Percentiles rank a stretch among this genome's conserved stretches.
Conservation (phyloP, 2,329 filamentous ascomycete species). For the Xylaria sp. region DNA sequence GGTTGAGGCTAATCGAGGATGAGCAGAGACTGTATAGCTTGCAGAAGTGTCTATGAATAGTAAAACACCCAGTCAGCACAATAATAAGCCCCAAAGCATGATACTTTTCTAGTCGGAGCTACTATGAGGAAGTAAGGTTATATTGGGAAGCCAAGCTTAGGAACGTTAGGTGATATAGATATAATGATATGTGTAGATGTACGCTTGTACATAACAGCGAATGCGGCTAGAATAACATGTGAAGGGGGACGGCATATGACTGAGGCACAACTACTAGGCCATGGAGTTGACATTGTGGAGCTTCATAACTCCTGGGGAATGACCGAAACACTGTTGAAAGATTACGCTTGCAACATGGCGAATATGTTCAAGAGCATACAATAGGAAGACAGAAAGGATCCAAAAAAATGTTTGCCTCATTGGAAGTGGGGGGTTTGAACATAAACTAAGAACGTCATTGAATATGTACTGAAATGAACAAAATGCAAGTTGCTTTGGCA, state of each 20-base stretch:
- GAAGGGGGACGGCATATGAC: background rate
- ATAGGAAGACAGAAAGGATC: background rate
- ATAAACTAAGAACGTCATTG: background rate
- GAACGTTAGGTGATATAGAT: background rate
- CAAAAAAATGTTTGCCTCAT: background rate
- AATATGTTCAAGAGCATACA: background rate
- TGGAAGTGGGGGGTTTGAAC: background rate
- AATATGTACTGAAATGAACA: background rate
- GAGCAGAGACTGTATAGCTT: constrained; percentile 17
- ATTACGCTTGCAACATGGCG: background rate
- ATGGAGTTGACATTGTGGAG: background rate
- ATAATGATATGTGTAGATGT: no score
- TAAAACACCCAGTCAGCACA: background rate
- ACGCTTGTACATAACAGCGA: background rate
- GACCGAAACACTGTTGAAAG: background rate
- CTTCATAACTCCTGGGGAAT: background rate
- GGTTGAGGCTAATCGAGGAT: constrained; percentile 1
- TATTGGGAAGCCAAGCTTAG: background rate
- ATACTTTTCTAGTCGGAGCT: no score
- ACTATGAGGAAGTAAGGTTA: background rate
- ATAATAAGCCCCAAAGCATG: background rate
- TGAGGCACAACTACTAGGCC: background rate
- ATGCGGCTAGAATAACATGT: background rate
- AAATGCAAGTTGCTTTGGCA: background rate
- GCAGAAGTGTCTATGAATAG: constrained; percentile 12